Percentiles rank a stretch among this genome's conserved stretches.
These are phyloP conservation scores for Neurospora sp. DNA, from an alignment of 495 filamentous ascomycete species.

Conservation along the genomic window DNA sequence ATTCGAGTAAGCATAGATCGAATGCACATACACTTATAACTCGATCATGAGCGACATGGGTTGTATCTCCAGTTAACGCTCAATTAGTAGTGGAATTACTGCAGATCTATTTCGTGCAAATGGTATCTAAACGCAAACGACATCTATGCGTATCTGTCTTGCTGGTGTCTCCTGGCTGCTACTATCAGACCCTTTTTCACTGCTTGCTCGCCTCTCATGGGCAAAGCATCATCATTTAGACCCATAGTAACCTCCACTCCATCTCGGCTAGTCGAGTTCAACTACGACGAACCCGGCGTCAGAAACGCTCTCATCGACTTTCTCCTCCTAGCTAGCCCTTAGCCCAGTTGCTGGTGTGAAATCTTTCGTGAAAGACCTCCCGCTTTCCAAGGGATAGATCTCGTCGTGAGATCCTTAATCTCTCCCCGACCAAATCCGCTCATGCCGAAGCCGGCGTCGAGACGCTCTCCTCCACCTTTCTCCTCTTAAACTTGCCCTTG, in stretches of 20 bases:
- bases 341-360: not conserved
- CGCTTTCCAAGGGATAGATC: too few species aligned
- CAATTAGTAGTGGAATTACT: not conserved
- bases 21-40: not conserved
- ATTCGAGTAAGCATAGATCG: not conserved
- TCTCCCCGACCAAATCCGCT: not conserved
- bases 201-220: not conserved
- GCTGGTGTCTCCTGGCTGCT: not conserved
- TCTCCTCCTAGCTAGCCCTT: not conserved
- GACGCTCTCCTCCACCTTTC: slow-evolving; percentile 38
- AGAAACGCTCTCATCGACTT: not conserved
- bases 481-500: slow-evolving; percentile 61
- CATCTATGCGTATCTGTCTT: not conserved
- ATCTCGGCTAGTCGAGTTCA: not conserved
- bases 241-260: not conserved
- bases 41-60: not conserved
- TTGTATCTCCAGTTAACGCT: not conserved
- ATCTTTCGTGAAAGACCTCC: not conserved
- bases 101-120: not conserved
- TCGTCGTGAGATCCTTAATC: too few species aligned
- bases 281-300: not conserved
- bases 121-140: not conserved
- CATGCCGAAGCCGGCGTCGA: slow-evolving; percentile 14
- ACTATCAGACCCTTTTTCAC: not conserved
- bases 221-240: not conserved